Base-by-base conservation (phyloP, 1,139 yeast genomes). In the Suzukiozyma palmioleophila region DNA sequence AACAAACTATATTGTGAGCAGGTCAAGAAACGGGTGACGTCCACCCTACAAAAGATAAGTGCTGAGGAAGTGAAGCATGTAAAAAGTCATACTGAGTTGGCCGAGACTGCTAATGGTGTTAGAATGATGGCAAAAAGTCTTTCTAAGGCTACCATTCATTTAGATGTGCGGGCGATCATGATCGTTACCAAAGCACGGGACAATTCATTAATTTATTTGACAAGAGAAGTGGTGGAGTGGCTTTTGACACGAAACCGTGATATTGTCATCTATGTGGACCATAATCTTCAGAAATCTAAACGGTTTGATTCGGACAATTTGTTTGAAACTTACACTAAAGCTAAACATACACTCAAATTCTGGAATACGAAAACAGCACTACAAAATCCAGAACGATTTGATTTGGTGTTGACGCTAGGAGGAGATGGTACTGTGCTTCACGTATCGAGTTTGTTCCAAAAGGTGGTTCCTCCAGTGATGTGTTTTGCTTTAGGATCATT, bases 351-450 rank as follows among this genome's bases (percentile, higher is more conserved):
- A 38, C 61, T 87, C 36, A 73, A 72, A 50, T 87, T 73, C 57
- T 88, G 96, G 96, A 75, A 77, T 39, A 75, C 78, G 40, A 67
- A 70, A 24, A 66, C 81, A 45, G 76, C 88, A 7, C 61, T 69
- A 11, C 62, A 62, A 36, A 72, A 75, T 39, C 82, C 84, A 0
- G 81, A 81, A 37, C 60, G 67, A 32, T 82, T 87, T 50, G 96
- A 88, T 57, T 64, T 87, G 45, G 88, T 85, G 6, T 71, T 87
- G 22, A 84, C 96, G 0, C 60, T 86, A 26, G 96, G 96, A 13
- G 96, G 96, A 15, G 96, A 87, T 54, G 96, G 96, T 24, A 87
- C 96, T 0, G 95, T 87, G 7, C 62, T 87, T 32, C 85, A 79
- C 54, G 94, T 84, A 1, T 82, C 90, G 1, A 83, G 85, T 35